Percentiles rank a stretch among this genome's conserved stretches.
Evolutionary conservation across 768 basidiomycete species (phyloP).

Genomic region (Kondoa subrosea): DNA sequence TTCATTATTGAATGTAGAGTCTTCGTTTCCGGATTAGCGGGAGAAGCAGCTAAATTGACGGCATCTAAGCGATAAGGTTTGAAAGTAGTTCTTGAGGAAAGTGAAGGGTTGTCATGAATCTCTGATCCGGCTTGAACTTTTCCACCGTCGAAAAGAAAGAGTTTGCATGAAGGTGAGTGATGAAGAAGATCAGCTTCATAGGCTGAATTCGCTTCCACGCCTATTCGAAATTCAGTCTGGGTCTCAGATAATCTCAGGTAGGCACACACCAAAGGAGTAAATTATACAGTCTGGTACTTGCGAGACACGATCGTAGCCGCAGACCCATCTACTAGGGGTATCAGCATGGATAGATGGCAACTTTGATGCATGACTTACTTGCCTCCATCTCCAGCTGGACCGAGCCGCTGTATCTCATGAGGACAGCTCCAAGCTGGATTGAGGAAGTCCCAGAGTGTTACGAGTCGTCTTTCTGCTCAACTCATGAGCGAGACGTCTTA

Average conservation of each 20-base stretch:
- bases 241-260: neutral
- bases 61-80: constrained; percentile 3
- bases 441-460: neutral
- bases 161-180: constrained; percentile 1
- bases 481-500: neutral
- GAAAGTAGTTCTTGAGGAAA: neutral
- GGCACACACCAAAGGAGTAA: neutral
- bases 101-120: neutral
- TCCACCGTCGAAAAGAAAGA: neutral
- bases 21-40: neutral
- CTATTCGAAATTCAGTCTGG: neutral
- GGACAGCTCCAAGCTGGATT: neutral
- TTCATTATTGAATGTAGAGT: neutral
- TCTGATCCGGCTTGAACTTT: neutral
- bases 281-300: neutral
- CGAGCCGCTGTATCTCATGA: neutral
- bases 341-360: neutral
- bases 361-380: neutral
- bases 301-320: neutral
- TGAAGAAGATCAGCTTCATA: constrained; percentile 7
- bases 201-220: neutral
- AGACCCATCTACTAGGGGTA: neutral
- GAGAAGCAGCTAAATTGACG: neutral
- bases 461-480: neutral
- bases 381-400: constrained; percentile 2